Evolutionary conservation across 1,284 basidiomycete genomes (phyloP), one percentile per base, ranked within the genome.

Genomic region (Chalciporus sp.): DNA sequence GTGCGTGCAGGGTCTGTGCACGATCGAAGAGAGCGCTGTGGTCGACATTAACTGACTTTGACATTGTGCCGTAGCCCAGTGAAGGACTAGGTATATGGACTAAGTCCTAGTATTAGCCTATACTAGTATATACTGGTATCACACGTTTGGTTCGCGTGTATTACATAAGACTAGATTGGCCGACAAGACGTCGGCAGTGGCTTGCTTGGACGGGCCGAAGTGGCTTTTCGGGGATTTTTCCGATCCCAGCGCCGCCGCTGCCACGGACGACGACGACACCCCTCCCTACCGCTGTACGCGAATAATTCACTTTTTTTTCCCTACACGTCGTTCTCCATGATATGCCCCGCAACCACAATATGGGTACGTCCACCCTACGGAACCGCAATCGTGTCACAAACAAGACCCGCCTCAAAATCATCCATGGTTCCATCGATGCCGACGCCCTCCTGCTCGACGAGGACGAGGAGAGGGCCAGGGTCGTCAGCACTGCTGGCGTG

Each of bases 381-480:
- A 90, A 89, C 69, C 85, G 89, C 72, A 90, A 90, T 74, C 84
- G 92, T 71, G 88, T 94, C 76, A 94, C 90, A 73, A 92, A 93
- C 79, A 94, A 94, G 80, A 92, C 89, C 65, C 86, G 89, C 60
- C 86, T 94, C 67, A 86, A 86, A 76, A 86, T 94, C 76, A 79
- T 85, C 69, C 83, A 84, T 69, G 89, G 87, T 58, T 83, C 84
- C 71, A 82, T 91, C 76, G 92, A 93, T 69, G 85, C 86, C 49
- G 90, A 93, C 73, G 82, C 88, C 60, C 79, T 92, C 69, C 86
- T 91, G 55, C 80, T 88, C 58, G 89, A 91, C 62, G 89, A 91
- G 68, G 89, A 91, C 61, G 88, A 90, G 65, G 88, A 90, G 79
- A 89, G 88, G 75, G 85, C 85, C 64, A 74, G 80, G 59, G 80